Evolutionary conservation across 306 rosid genomes (phyloP).

Genomic region (Gleditsia sinensis): DNA sequence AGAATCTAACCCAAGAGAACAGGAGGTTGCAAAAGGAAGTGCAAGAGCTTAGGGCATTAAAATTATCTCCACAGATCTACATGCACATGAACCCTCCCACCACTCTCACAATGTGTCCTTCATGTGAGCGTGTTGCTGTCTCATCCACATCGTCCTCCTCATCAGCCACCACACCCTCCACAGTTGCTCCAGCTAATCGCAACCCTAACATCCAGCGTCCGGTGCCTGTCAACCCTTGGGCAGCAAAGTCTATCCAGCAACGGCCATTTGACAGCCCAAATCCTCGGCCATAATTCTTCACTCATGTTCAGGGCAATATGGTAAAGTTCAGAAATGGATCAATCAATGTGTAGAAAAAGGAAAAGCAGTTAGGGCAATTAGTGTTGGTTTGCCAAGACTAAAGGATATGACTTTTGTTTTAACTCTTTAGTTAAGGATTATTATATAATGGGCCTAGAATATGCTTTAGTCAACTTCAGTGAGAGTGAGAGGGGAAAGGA

Average conservation of each 20-base stretch:
- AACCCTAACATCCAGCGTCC: conserved; percentile 45
- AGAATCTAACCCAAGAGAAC: conserved; percentile 83
- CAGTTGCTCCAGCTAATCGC: conserved; percentile 18
- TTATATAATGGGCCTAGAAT: background rate
- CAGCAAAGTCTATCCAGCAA: conserved; percentile 47
- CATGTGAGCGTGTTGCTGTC: conserved; percentile 78
- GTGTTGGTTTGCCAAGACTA: conserved; percentile 25
- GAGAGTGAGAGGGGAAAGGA: background rate
- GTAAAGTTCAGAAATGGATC: conserved; percentile 28
- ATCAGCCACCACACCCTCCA: conserved; percentile 36
- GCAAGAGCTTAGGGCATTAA: conserved; percentile 87
- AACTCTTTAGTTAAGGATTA: background rate
- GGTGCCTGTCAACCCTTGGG: conserved; percentile 66
- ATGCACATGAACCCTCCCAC: conserved; percentile 97
- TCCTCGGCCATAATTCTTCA: conserved; percentile 22
- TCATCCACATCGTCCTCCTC: conserved; percentile 55
- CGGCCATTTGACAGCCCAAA: conserved; percentile 31
- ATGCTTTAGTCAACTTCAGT: background rate
- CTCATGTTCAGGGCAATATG: background rate
- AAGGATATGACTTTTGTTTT: background rate
- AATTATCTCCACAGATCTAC: conserved; percentile 83
- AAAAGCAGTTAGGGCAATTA: too few species aligned
- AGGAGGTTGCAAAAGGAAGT: conserved; percentile 86
- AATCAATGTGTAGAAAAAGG: too few species aligned
- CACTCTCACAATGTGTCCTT: conserved; percentile 96